Evolutionary conservation across 345 rosid genomes (phyloP).

Genomic region (Aegle marmelos): DNA sequence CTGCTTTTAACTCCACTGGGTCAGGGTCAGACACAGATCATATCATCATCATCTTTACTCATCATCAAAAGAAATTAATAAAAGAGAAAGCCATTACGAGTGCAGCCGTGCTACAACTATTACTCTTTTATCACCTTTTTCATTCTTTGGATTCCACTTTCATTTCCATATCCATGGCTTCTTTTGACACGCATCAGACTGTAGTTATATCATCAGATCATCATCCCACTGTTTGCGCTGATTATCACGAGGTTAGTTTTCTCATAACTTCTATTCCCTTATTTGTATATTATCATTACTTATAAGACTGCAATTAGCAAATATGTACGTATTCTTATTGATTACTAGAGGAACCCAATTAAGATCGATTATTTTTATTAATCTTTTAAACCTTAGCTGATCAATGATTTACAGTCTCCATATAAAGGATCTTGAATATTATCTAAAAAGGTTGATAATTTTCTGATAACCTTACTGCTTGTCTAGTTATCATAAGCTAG

Average conservation of each 20-base stretch:
- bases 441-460: background rate
- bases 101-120: background rate
- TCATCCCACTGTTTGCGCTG: background rate
- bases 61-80: background rate
- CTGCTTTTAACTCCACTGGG: background rate
- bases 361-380: background rate
- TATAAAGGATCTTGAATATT: background rate
- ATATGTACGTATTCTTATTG: background rate
- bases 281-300: no score
- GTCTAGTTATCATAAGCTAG: background rate
- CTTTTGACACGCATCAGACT: conserved; percentile 16
- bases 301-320: no score
- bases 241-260: conserved; percentile 21
- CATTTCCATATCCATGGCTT: conserved; percentile 21
- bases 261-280: background rate
- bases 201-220: conserved; percentile 23
- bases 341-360: background rate
- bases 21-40: background rate
- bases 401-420: background rate
- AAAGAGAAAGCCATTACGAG: background rate
- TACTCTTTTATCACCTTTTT: background rate
- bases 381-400: no score
- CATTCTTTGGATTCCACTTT: background rate
- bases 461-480: background rate
- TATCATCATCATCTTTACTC: conserved; percentile 1